phyloP scores from a whole-genome alignment of 331 rosid species.

The Erythrophleum ivorense region DNA sequence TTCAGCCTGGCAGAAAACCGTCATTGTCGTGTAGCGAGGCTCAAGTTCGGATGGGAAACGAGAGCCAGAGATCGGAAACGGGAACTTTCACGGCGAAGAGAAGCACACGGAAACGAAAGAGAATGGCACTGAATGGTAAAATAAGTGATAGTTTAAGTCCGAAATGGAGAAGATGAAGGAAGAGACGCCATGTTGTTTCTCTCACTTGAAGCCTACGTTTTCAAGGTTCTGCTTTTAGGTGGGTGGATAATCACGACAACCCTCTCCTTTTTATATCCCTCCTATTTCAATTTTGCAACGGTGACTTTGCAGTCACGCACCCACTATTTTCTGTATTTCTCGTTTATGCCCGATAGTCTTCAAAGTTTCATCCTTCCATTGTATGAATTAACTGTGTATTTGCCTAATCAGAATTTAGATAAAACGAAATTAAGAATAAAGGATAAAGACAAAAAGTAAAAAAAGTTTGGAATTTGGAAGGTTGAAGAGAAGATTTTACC shows the following conservation, averaged over 20 bases:
- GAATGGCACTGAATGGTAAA: conserved; percentile 39
- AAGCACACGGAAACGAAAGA: neutral
- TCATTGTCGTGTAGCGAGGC: neutral
- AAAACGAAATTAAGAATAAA: neutral
- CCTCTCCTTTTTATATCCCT: conserved; percentile 16
- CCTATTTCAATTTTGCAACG: conserved; percentile 12
- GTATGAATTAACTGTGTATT: neutral
- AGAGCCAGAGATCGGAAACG: conserved; percentile 20
- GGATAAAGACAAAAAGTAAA: neutral
- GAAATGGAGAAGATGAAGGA: conserved; percentile 37
- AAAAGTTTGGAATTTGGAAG: neutral
- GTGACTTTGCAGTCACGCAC: conserved; percentile 19
- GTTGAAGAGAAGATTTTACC: neutral
- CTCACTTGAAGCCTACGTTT: conserved; percentile 52
- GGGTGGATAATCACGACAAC: conserved; percentile 44
- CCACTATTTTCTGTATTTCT: neutral
- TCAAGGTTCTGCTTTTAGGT: neutral
- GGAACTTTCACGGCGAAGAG: neutral
- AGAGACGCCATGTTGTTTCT: conserved; percentile 37
- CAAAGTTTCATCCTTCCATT: neutral
- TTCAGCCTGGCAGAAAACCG: neutral
- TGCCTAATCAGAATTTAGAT: neutral
- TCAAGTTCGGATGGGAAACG: neutral
- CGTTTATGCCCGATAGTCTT: neutral
- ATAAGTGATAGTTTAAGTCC: conserved; percentile 16